phyloP scores from a whole-genome alignment of 129 eudicot genomes.

The Silybum marianum region DNA sequence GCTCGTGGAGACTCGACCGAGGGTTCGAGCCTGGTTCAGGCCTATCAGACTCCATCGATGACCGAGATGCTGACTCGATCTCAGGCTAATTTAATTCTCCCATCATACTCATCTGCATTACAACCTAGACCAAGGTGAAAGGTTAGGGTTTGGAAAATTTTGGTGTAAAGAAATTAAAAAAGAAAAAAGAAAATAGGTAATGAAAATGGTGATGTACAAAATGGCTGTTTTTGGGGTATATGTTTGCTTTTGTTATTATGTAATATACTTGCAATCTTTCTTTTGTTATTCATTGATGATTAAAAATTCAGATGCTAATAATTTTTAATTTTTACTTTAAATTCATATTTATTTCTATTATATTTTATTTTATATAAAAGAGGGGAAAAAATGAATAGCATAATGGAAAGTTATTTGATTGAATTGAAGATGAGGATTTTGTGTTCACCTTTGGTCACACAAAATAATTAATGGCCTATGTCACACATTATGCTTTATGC shows the following conservation, averaged over 20 bases:
- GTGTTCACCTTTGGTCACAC: slow-evolving; percentile 24
- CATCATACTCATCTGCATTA: slow-evolving; percentile 30
- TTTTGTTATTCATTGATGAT: slow-evolving; percentile 10
- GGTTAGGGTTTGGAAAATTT: not conserved
- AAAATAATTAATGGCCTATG: slow-evolving; percentile 29
- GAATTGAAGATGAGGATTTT: slow-evolving; percentile 25
- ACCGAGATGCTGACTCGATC: slow-evolving; percentile 71
- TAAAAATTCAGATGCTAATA: not conserved
- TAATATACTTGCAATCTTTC: not conserved
- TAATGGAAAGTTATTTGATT: slow-evolving; percentile 28
- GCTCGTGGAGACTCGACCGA: slow-evolving; percentile 83
- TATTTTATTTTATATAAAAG: not conserved
- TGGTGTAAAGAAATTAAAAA: slow-evolving; percentile 26
- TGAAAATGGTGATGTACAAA: slow-evolving; percentile 12
- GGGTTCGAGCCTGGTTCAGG: slow-evolving; percentile 56
- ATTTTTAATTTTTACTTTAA: not conserved
- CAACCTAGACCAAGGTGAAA: slow-evolving; percentile 46
- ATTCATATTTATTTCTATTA: not conserved
- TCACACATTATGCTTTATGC: slow-evolving; percentile 15
- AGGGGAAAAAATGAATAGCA: slow-evolving; percentile 18
- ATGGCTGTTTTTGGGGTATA: slow-evolving; percentile 16
- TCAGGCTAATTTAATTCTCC: slow-evolving; percentile 49
- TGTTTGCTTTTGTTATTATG: slow-evolving; percentile 2
- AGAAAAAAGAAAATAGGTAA: not conserved
- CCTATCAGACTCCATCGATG: slow-evolving; percentile 85